Base-by-base conservation (phyloP, 2,329 filamentous ascomycete species). In the Aciculosporium take region DNA sequence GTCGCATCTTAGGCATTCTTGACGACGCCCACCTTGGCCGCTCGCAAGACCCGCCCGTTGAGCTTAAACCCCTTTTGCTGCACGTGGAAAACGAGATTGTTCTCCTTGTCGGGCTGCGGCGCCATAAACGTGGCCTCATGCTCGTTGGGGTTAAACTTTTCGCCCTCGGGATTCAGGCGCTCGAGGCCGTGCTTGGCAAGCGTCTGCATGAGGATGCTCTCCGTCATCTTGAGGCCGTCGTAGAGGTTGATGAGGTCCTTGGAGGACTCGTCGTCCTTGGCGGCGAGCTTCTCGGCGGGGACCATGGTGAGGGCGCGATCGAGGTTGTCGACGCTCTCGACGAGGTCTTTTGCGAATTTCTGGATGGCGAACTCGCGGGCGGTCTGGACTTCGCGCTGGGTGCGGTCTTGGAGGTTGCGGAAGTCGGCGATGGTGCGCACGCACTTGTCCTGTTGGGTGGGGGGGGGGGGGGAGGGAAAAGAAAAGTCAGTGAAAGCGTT, bases 61-160 rank as follows among this genome's bases (percentile, higher is more conserved):
- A 96, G 76, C 64, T 78, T 79, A 71, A 94, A 98, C 41, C 91
- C 91, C 72, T 94, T 96, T 64, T 85, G 84, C 72, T 96, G 89
- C 38, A 86, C 86, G 60, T 81, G 79, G 68, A 96, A 91, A 56
- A 95, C 84, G 42, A 79, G 83, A 53, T 85, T 86, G 56, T 96
- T 79, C 62, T 94, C 83, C 72, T 94, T 93, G 51, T 78, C 87
- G 40, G 79, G 74, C 68, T 86, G 77, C 33, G 87, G 85, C 8
- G 85, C 79, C 80, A 93, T 88, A 67, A 96, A 96, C 18, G 85
- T 91, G 29, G 91, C 91, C 71, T 98, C 91, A 62, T 96, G 91
- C 64, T 84, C 74, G 64, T 95, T 95, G 50, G 91, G 88, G 68
- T 98, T 82, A 70, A 98, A 98, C 65, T 85, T 87, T 60, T 91